These are phyloP conservation scores for Fusarium pseudoanthophilum DNA, from an alignment of 2,329 filamentous ascomycete species.

Conservation along the genomic window DNA sequence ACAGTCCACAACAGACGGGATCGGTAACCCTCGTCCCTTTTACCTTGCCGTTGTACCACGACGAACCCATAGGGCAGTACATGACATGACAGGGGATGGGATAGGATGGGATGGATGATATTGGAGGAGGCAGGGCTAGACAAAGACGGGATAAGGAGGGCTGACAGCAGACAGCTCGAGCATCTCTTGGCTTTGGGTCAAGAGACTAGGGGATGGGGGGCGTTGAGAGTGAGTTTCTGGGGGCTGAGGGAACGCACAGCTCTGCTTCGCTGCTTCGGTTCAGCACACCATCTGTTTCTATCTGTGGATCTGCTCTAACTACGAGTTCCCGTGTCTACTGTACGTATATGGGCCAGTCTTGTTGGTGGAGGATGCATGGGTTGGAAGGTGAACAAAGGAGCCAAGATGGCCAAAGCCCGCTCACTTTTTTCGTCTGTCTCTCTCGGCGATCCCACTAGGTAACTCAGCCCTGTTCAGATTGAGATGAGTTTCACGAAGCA, in stretches of 20 bases:
- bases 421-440: not conserved
- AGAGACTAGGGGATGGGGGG: not conserved
- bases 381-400: slow-evolving; percentile 32
- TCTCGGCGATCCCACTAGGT: slow-evolving; percentile 10
- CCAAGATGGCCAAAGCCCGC: slow-evolving; percentile 4
- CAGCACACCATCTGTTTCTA: slow-evolving; percentile 17
- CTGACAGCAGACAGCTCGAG: slow-evolving; percentile 16
- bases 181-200: not conserved
- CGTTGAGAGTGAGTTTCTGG: slow-evolving; percentile 2
- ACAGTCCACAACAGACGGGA: not conserved
- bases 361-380: slow-evolving; percentile 27
- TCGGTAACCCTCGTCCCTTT: slow-evolving; percentile 22
- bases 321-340: not conserved
- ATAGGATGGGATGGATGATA: not conserved
- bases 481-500: not conserved
- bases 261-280: not conserved
- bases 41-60: slow-evolving; percentile 8
- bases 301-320: not conserved
- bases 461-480: slow-evolving; percentile 3
- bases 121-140: slow-evolving; percentile 1
- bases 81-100: not conserved
- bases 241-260: slow-evolving; percentile 29
- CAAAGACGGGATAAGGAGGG: slow-evolving; percentile 34
- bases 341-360: slow-evolving; percentile 9
- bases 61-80: slow-evolving; percentile 5